Percentiles rank a stretch among this genome's conserved stretches.
Evolutionary conservation across 1,139 yeast genomes (phyloP).

Genomic region (Candida sp.): DNA sequence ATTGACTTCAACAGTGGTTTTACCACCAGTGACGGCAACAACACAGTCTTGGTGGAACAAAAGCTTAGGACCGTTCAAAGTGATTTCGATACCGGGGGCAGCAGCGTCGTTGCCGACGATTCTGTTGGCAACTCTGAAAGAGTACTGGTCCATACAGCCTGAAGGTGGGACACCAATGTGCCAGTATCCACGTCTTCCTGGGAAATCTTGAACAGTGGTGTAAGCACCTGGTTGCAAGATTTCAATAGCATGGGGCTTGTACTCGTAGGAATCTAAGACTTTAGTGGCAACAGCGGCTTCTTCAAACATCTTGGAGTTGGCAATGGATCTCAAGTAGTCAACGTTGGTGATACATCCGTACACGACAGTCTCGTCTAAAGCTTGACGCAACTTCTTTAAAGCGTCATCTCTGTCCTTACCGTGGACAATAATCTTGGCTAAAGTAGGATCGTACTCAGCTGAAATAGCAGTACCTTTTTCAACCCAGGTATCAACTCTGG

Average conservation of each 20-base stretch:
- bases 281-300: constrained; percentile 86
- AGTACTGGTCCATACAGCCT: constrained; percentile 96
- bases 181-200: constrained; percentile 93
- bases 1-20: constrained; percentile 67
- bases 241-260: constrained; percentile 85
- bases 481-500: constrained; percentile 95
- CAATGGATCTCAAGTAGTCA: constrained; percentile 87
- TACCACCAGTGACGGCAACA: constrained; percentile 88
- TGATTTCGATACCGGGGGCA: constrained; percentile 91
- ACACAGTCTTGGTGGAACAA: constrained; percentile 81
- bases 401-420: constrained; percentile 91
- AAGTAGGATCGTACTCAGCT: constrained; percentile 95
- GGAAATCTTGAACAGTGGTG: constrained; percentile 95
- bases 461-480: constrained; percentile 87
- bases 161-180: constrained; percentile 96
- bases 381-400: constrained; percentile 71
- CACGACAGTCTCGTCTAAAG: constrained; percentile 84
- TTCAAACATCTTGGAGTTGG: constrained; percentile 82
- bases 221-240: constrained; percentile 88
- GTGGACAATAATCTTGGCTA: constrained; percentile 95
- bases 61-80: constrained; percentile 85
- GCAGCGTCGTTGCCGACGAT: constrained; percentile 83
- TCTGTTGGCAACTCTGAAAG: constrained; percentile 88
- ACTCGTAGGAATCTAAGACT: constrained; percentile 81
- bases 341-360: constrained; percentile 90